phyloP scores from a whole-genome alignment of 805 yeast genomes.

The Saturnispora ahearnii region DNA sequence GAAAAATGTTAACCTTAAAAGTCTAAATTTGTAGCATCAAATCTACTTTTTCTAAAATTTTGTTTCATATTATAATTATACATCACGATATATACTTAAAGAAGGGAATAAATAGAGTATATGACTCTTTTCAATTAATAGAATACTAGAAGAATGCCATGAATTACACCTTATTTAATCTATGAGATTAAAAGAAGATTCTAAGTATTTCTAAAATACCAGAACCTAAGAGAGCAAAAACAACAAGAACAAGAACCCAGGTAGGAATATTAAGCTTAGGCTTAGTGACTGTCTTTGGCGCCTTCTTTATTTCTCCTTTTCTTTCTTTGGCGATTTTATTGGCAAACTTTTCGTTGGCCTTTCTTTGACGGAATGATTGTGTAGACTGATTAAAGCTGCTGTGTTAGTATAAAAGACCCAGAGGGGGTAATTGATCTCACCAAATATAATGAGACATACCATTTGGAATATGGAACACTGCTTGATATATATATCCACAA shows the following conservation, averaged over 20 bases:
- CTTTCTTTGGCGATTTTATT: constrained; percentile 49
- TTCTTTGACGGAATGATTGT: constrained; percentile 82
- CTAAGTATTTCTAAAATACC: constrained; percentile 64
- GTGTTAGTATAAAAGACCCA: background rate
- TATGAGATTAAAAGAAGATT: constrained; percentile 35
- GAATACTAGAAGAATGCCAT: background rate
- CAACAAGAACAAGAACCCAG: constrained; percentile 47
- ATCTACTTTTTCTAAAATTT: background rate
- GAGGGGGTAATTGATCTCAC: background rate
- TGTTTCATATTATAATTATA: background rate
- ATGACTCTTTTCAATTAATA: background rate
- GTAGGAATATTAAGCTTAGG: constrained; percentile 33
- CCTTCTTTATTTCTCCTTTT: constrained; percentile 13
- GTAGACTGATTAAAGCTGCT: constrained; percentile 35
- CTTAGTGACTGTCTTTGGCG: constrained; percentile 2
- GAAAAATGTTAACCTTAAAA: background rate
- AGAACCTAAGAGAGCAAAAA: constrained; percentile 72
- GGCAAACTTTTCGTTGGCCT: constrained; percentile 79
- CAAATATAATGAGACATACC: background rate
- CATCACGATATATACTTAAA: background rate
- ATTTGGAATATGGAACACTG: background rate
- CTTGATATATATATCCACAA: background rate
- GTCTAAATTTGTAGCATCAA: background rate
- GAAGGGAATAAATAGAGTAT: background rate
- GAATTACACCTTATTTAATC: background rate